Evolutionary conservation across 768 basidiomycete genomes (phyloP).

Genomic region (Imleria badia): DNA sequence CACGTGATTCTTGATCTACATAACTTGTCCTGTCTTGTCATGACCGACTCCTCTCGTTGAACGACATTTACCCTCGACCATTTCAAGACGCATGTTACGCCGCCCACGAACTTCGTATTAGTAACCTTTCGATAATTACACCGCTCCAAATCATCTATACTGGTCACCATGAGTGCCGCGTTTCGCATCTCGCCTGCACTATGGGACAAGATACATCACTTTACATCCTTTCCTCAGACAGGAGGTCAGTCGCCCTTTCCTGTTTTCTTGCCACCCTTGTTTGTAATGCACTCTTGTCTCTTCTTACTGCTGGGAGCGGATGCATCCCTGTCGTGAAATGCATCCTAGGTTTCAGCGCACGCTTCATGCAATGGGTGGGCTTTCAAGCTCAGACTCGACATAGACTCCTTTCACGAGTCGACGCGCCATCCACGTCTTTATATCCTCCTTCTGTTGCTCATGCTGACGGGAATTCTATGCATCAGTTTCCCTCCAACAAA

Average conservation of each 20-base stretch:
- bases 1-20: slow-evolving; percentile 17
- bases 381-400: too few species aligned
- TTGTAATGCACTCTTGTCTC: background rate
- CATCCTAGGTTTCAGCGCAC: background rate
- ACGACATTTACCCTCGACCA: background rate
- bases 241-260: slow-evolving; percentile 54
- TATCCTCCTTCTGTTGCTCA: background rate
- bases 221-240: slow-evolving; percentile 90
- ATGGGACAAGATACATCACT: slow-evolving; percentile 91
- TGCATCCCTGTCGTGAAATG: background rate
- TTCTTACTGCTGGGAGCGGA: background rate
- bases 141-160: too few species aligned
- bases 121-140: background rate
- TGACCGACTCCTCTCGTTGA: background rate
- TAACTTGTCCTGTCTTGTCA: too few species aligned
- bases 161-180: slow-evolving; percentile 33
- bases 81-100: slow-evolving; percentile 4
- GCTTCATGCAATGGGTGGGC: background rate
- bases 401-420: background rate
- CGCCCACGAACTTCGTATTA: background rate
- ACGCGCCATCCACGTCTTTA: background rate
- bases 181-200: slow-evolving; percentile 77
- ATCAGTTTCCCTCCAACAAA: slow-evolving; percentile 93
- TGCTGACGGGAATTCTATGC: slow-evolving; percentile 7
- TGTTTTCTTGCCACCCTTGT: background rate